Conservation (phyloP, 2,329 filamentous ascomycete genomes). For the Trichoderma sp. region DNA sequence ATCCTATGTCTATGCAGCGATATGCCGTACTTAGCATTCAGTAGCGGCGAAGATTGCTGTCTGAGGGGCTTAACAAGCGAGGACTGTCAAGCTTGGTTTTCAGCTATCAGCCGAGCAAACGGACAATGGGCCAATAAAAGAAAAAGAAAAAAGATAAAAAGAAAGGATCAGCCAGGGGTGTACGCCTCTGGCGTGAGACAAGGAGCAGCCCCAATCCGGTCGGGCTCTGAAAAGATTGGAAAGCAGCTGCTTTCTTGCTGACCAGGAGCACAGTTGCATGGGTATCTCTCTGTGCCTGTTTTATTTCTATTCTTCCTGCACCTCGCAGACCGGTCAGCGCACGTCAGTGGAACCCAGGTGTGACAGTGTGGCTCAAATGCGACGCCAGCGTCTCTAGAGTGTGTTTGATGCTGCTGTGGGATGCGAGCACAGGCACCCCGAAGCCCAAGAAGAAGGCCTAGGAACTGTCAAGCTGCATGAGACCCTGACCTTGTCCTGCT, state of each 20-base stretch:
- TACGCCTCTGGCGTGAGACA: background rate
- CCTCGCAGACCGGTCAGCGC: conserved; percentile 11
- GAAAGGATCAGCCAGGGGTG: background rate
- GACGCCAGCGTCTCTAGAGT: background rate
- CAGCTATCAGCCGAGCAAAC: background rate
- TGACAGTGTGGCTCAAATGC: background rate
- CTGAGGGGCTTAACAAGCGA: background rate
- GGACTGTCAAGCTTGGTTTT: background rate
- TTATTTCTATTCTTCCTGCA: background rate
- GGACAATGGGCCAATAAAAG: background rate
- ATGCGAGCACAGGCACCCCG: background rate
- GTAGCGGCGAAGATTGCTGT: background rate
- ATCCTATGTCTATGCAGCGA: background rate
- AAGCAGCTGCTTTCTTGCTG: background rate
- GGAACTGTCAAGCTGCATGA: conserved; percentile 4
- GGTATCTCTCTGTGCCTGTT: background rate
- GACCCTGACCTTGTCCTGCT: background rate
- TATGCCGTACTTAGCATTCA: background rate
- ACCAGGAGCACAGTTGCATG: background rate
- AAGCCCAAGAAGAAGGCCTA: background rate
- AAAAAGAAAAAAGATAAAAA: background rate
- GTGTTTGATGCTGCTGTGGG: background rate
- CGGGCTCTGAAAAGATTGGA: background rate
- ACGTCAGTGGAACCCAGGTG: background rate
- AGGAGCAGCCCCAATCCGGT: background rate